Percentiles rank a stretch among this genome's conserved stretches.
Conservation (phyloP, 106 monocot species). For the Platanthera zijinensis region DNA sequence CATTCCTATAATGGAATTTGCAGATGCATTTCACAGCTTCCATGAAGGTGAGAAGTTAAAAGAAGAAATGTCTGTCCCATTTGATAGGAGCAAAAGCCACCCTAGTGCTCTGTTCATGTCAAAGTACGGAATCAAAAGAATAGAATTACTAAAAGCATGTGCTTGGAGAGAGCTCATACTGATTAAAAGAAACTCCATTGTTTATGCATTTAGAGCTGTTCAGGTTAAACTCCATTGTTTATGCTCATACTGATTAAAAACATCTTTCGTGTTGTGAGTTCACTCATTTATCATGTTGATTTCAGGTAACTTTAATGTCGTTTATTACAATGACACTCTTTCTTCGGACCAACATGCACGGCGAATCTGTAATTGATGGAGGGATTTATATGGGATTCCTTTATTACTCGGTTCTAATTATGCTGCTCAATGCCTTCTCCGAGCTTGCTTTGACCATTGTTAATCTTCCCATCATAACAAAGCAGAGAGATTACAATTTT, state of each 20-base stretch:
- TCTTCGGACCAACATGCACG: no score
- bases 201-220: conserved; percentile 18
- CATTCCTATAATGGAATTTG: conserved; percentile 39
- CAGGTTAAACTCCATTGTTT: neutral
- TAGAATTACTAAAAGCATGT: conserved; percentile 41
- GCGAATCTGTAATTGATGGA: no score
- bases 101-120: conserved; percentile 47
- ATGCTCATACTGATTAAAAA: neutral
- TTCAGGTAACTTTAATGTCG: no score
- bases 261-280: no score
- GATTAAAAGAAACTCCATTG: conserved; percentile 57
- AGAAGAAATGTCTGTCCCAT: conserved; percentile 35
- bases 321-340: no score
- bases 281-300: no score
- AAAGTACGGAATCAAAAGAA: conserved; percentile 41
- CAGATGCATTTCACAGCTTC: conserved; percentile 38
- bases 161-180: conserved; percentile 33
- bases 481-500: no score
- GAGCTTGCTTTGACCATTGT: no score
- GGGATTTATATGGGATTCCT: no score
- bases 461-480: no score
- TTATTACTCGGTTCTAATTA: no score
- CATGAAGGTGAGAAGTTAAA: conserved; percentile 21
- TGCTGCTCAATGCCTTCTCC: no score
- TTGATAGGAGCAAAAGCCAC: conserved; percentile 37